phyloP scores from a whole-genome alignment of 2,329 filamentous ascomycete genomes.

The Talaromyces amestolkiae region DNA sequence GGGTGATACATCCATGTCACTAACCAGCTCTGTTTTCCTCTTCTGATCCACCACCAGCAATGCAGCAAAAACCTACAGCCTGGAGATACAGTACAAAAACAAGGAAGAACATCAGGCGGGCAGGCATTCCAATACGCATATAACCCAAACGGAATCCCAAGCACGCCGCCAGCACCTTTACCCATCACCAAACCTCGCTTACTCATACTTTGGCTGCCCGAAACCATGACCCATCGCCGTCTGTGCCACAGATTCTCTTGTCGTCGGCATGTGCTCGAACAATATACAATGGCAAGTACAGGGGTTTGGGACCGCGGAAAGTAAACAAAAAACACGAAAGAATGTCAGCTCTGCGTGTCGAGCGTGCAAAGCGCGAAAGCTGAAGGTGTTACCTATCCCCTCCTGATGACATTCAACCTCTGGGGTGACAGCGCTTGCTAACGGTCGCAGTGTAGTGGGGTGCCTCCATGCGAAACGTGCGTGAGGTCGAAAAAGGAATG shows the following conservation, averaged over 20 bases:
- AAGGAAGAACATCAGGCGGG: not conserved
- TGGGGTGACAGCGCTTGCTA: not conserved
- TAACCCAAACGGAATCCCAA: not conserved
- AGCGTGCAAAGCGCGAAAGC: constrained; percentile 16
- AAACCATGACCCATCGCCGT: constrained; percentile 10
- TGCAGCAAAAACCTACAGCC: not conserved
- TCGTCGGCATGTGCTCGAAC: constrained; percentile 12
- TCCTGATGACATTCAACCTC: not conserved
- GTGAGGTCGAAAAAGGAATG: constrained; percentile 16
- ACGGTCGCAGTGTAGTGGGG: constrained; percentile 16
- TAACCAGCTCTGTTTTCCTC: not conserved
- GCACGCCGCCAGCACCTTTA: not conserved
- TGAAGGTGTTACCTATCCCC: constrained; percentile 8
- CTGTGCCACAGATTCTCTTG: not conserved
- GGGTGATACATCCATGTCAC: not conserved
- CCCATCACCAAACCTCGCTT: not conserved
- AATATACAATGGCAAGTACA: not conserved
- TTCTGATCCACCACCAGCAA: not conserved
- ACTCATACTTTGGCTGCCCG: not conserved
- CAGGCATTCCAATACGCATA: not conserved
- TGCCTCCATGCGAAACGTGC: constrained; percentile 14
- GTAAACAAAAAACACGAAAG: constrained; percentile 13
- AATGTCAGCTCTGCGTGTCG: constrained; percentile 19
- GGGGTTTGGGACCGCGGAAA: not conserved
- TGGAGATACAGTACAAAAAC: not conserved